Evolutionary conservation across 331 rosid genomes (phyloP).

Genomic region (Arachis monticola): DNA sequence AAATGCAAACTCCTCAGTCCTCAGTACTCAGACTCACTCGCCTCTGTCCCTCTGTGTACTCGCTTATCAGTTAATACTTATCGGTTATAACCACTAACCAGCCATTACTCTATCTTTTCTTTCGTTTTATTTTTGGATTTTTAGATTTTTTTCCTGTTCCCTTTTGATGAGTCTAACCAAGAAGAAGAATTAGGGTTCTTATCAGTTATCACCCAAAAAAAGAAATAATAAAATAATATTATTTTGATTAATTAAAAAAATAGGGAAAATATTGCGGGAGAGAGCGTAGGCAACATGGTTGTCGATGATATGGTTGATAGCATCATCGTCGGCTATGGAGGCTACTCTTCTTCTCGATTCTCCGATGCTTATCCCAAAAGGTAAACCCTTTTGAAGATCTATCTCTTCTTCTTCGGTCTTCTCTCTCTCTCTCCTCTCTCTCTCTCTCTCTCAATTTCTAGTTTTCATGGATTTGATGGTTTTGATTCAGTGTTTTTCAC

Average conservation of each 20-base stretch:
- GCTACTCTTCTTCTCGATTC: constrained; percentile 63
- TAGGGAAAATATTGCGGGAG: constrained; percentile 32
- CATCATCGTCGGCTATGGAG: constrained; percentile 61
- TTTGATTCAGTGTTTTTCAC: constrained; percentile 64
- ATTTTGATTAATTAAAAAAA: not conserved
- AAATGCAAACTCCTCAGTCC: too few relatives aligned
- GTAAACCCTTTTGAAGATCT: constrained; percentile 63
- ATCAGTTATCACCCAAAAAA: not conserved
- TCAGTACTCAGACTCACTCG: too few relatives aligned
- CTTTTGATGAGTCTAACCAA: constrained; percentile 25
- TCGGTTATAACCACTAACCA: too few relatives aligned
- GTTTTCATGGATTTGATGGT: constrained; percentile 61
- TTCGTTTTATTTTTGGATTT: too few relatives aligned
- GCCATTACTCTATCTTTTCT: too few relatives aligned
- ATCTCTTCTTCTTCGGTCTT: constrained; percentile 18
- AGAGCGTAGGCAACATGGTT: constrained; percentile 53
- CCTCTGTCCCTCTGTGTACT: too few relatives aligned
- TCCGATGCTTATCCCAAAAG: constrained; percentile 76
- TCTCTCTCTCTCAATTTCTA: not conserved
- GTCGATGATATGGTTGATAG: constrained; percentile 72
- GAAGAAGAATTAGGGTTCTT: constrained; percentile 32
- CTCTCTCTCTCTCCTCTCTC: not conserved
- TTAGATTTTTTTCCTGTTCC: not conserved
- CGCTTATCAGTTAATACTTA: too few relatives aligned
- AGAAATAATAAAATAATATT: not conserved